Conservation (phyloP, 495 filamentous ascomycete genomes). For the Friedmanniomyces simplex region DNA sequence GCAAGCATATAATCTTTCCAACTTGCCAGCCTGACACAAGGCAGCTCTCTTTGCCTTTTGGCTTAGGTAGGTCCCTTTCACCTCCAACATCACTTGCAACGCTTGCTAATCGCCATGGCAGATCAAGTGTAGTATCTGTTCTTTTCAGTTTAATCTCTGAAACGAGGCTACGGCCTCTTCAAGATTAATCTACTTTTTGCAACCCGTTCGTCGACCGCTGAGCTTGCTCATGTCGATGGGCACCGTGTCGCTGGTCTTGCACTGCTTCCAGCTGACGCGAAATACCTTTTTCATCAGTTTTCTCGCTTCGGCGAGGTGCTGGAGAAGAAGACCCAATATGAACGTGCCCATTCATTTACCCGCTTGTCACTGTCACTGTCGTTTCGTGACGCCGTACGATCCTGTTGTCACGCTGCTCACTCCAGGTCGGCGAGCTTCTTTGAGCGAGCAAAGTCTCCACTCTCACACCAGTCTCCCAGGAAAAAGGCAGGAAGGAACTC, state of each 20-base stretch:
- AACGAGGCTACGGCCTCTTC: conserved; percentile 13
- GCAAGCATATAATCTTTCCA: too few species aligned
- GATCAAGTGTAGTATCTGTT: conserved; percentile 24
- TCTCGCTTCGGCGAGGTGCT: not conserved
- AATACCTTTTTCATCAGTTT: conserved; percentile 38
- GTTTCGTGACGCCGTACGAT: too few species aligned
- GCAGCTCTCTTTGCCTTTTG: conserved; percentile 17
- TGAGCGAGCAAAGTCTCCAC: too few species aligned
- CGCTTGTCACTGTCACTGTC: too few species aligned
- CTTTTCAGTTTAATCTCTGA: conserved; percentile 21
- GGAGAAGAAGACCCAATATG: conserved; percentile 8
- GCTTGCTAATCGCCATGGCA: too few species aligned
- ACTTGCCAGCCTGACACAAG: too few species aligned
- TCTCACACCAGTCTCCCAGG: not conserved
- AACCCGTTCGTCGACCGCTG: conserved; percentile 42
- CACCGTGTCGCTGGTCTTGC: conserved; percentile 82
- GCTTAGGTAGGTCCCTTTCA: conserved; percentile 3
- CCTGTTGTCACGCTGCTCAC: too few species aligned
- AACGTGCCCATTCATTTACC: too few species aligned
- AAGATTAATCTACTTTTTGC: conserved; percentile 21
- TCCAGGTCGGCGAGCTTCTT: too few species aligned
- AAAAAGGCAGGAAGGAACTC: too few species aligned
- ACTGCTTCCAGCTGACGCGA: conserved; percentile 80
- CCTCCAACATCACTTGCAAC: too few species aligned
- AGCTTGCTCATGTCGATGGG: conserved; percentile 63